Conservation (phyloP, 495 filamentous ascomycete species). For the Penicillium crystallinum region DNA sequence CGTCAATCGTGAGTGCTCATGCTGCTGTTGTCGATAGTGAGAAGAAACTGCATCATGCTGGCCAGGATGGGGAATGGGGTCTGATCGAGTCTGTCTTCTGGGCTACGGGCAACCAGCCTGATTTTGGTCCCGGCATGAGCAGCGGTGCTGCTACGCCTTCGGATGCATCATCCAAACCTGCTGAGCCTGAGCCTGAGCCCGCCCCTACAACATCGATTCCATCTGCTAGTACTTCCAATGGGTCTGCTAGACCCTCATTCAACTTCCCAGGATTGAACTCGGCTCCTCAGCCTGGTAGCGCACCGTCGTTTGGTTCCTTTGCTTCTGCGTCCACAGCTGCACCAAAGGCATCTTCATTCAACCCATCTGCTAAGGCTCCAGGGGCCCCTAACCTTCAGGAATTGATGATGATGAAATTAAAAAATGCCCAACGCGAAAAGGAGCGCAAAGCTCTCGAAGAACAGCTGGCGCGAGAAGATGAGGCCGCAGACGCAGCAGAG, state of each 20-base stretch:
- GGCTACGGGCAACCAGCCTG: conserved; percentile 50
- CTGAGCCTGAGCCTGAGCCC: conserved; percentile 4
- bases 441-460: conserved; percentile 50
- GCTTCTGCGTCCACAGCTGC: conserved; percentile 28
- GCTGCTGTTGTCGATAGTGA: conserved; percentile 52
- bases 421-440: conserved; percentile 54
- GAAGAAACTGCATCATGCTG: conserved; percentile 30
- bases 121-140: conserved; percentile 22
- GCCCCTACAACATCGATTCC: conserved; percentile 18
- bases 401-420: conserved; percentile 55
- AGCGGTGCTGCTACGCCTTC: conserved; percentile 6
- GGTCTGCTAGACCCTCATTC: conserved; percentile 24
- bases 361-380: conserved; percentile 21
- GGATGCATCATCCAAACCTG: conserved; percentile 14
- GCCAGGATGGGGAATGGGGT: conserved; percentile 35
- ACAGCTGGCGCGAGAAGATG: conserved; percentile 48
- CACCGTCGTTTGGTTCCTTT: conserved; percentile 49
- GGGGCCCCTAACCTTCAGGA: conserved; percentile 53
- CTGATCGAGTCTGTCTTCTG: conserved; percentile 52
- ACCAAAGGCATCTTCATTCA: conserved; percentile 27
- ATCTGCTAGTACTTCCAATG: conserved; percentile 13
- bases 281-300: conserved; percentile 31
- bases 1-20: conserved; percentile 56
- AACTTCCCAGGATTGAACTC: conserved; percentile 34
- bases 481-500: conserved; percentile 43